Base-by-base conservation (phyloP, 129 eudicot genomes). In the Scalesia atractyloides region DNA sequence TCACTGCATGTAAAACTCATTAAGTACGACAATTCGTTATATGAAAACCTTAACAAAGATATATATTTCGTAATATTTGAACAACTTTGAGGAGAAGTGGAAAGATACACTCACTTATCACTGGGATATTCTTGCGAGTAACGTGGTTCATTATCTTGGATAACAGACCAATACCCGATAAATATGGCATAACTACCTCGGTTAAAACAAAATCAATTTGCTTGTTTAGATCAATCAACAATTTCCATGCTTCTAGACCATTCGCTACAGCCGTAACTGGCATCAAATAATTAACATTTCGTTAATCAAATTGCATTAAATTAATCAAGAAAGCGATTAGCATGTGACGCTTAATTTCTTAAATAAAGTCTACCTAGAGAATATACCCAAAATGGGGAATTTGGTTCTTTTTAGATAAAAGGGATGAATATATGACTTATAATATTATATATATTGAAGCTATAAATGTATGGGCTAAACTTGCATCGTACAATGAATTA, bases 231-330 rank as follows among this genome's bases (percentile, higher is more conserved):
- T 71, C 89, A 67, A 83, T 89, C 64, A 92, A 77, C 26, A 87
- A 51, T 69, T 92, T 91, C 97, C 97, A 92, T 36, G 97, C 97
- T 82, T 89, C 91, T 58, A 92, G 69, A 72, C 97, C 97, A 49
- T 92, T 94, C 22, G 91, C 60, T 70, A 89, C 96, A 49, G 97
- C 81, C 33, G 87, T 83, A 77, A 92, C 97, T 92, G 88, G 69
- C 10, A 64, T 26, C 15, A 10, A 52, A 50, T 4, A 52, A 72
- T 51, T 30, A 52, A 43, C 57, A 78, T 52, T 41, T 64, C 44
- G 53, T 64, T 22, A 63, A 68, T 20, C 43, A 22, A 69, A 13
- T 16, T 53, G 69, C 14, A 63, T 53, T 3, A 67, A 50, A 22
- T 15, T 48, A 20, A 49, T 49, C 41, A 53, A 60, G 52, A 68